These are phyloP conservation scores for Ceratocystis lukuohia DNA, from an alignment of 2,329 filamentous ascomycete species.

Conservation along the genomic window DNA sequence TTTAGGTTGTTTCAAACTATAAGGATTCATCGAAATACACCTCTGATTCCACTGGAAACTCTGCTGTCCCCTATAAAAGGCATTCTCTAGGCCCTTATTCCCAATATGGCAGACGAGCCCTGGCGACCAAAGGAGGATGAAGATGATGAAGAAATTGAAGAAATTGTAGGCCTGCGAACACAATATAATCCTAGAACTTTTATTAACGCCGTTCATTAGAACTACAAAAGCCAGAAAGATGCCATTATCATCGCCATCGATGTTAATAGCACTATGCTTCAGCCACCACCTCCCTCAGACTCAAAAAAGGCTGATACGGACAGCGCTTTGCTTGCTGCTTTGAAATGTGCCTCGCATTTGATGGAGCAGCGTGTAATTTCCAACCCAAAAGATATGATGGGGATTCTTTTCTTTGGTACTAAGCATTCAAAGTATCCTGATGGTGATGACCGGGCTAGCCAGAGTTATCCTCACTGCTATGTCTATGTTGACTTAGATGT, in stretches of 20 bases:
- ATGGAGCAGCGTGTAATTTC: conserved; percentile 99
- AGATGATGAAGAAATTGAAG: conserved; percentile 45
- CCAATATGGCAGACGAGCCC: background rate
- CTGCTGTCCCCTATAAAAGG: background rate
- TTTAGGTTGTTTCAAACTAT: too few relatives aligned
- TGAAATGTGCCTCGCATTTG: conserved; percentile 87
- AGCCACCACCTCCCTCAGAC: conserved; percentile 45
- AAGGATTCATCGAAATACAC: background rate
- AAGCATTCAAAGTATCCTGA: conserved; percentile 67
- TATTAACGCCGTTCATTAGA: conserved; percentile 34
- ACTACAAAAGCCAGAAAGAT: conserved; percentile 87
- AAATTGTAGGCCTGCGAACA: conserved; percentile 35
- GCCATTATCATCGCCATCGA: conserved; percentile 96
- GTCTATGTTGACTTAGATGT: conserved; percentile 78
- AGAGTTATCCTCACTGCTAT: conserved; percentile 82
- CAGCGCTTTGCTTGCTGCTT: conserved; percentile 64
- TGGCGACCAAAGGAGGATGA: conserved; percentile 39
- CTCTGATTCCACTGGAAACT: background rate
- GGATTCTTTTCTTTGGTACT: conserved; percentile 82
- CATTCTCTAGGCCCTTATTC: background rate
- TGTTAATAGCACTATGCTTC: conserved; percentile 77
- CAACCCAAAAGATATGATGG: conserved; percentile 94
- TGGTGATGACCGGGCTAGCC: conserved; percentile 42
- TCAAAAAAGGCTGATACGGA: conserved; percentile 67
- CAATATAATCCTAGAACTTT: background rate